A percentile compares a stretch with the other conserved stretches of the same genome.
Evolutionary conservation across 768 basidiomycete genomes (phyloP).

Genomic region (Kwoniella botswanensis): DNA sequence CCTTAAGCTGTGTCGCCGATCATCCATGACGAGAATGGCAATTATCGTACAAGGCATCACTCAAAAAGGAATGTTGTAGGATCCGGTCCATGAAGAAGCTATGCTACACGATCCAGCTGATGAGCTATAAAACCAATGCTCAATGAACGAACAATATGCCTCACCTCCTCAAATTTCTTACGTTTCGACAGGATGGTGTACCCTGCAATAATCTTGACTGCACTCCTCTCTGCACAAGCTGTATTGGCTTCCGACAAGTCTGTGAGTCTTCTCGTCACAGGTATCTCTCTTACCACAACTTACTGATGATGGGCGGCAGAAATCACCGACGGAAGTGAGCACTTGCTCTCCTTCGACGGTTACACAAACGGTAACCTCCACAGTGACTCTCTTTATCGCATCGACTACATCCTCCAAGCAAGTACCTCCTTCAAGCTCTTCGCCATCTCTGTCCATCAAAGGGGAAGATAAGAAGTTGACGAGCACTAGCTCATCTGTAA

Average conservation of each 20-base stretch:
- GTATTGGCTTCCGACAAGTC: not conserved
- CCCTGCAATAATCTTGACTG: not conserved
- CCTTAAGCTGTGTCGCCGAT: not conserved
- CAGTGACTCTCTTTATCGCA: not conserved
- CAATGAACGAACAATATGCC: no score
- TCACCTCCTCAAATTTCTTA: not conserved
- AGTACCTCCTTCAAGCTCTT: not conserved
- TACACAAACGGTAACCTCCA: conserved; percentile 9
- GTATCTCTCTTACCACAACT: not conserved
- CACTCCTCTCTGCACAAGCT: not conserved
- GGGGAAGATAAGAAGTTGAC: no score
- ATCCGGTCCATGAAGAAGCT: not conserved
- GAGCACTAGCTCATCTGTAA: no score
- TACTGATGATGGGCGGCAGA: not conserved
- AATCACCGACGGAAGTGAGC: not conserved
- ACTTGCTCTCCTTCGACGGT: not conserved
- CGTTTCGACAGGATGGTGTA: not conserved
- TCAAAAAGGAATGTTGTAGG: not conserved
- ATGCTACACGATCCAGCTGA: not conserved
- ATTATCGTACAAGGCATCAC: not conserved
- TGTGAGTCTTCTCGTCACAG: not conserved
- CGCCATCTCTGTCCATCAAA: no score
- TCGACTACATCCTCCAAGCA: not conserved
- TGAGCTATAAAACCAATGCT: no score
- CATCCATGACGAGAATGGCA: not conserved